Conservation (phyloP, 345 rosid species). For the Ricinus communis region DNA sequence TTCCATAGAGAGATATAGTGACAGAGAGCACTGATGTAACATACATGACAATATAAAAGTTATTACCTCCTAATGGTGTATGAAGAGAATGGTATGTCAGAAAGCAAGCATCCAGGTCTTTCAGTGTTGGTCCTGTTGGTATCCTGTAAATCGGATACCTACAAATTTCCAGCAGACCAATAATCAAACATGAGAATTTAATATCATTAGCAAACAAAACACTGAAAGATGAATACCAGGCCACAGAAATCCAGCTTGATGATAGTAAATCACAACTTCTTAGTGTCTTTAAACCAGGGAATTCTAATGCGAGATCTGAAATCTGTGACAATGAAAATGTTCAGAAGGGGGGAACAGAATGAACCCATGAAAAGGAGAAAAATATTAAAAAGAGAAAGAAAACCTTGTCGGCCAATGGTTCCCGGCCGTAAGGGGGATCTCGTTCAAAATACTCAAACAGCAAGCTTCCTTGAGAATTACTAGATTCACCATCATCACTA, state of each 20-base stretch:
- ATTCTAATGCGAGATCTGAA: constrained; percentile 21
- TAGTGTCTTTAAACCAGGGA: constrained; percentile 26
- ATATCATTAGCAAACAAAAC: not conserved
- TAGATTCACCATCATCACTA: constrained; percentile 29
- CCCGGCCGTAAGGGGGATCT: constrained; percentile 33
- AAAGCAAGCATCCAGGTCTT: constrained; percentile 35
- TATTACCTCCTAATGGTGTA: constrained; percentile 28
- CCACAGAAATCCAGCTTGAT: constrained; percentile 38
- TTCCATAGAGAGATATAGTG: not conserved
- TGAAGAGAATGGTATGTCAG: constrained; percentile 30
- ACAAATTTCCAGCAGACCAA: constrained; percentile 17
- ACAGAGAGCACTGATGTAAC: not conserved
- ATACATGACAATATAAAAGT: not conserved
- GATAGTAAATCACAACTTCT: constrained; percentile 28
- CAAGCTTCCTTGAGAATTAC: constrained; percentile 18
- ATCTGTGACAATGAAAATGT: constrained; percentile 11
- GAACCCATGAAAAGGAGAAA: not conserved
- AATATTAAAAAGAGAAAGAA: not conserved
- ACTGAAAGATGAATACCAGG: constrained; percentile 24
- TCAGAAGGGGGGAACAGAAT: not conserved
- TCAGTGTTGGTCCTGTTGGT: constrained; percentile 33
- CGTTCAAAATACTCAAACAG: constrained; percentile 30
- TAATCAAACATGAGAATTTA: not conserved
- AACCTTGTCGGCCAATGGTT: constrained; percentile 35
- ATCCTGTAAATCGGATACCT: constrained; percentile 38